Conservation (phyloP, 768 basidiomycete species). For the Phaffia australis region DNA sequence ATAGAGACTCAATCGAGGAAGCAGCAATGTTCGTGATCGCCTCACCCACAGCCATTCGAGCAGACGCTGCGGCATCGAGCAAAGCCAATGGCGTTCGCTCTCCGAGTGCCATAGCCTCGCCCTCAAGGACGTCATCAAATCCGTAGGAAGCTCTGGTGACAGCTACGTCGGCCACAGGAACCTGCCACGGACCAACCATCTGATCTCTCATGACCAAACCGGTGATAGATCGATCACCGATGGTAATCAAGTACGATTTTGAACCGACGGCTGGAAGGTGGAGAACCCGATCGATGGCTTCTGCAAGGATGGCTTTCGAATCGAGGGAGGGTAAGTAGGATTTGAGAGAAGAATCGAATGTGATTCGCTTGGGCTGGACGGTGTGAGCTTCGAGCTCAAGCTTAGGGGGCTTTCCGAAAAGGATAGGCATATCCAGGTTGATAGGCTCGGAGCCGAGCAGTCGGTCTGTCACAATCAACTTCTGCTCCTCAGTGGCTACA, state of each 20-base stretch:
- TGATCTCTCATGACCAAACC: slow-evolving; percentile 93
- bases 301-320: slow-evolving; percentile 44
- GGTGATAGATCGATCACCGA: slow-evolving; percentile 87
- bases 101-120: slow-evolving; percentile 98
- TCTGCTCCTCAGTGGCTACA: slow-evolving; percentile 64
- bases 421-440: slow-evolving; percentile 78
- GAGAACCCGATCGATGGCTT: slow-evolving; percentile 70
- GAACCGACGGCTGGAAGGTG: slow-evolving; percentile 85
- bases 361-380: slow-evolving; percentile 39
- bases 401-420: slow-evolving; percentile 92
- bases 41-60: slow-evolving; percentile 91
- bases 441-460: slow-evolving; percentile 70
- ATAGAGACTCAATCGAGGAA: slow-evolving; percentile 57
- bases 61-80: slow-evolving; percentile 75
- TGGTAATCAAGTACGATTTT: slow-evolving; percentile 96
- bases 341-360: slow-evolving; percentile 63
- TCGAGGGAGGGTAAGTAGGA: slow-evolving; percentile 48
- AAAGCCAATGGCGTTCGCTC: slow-evolving; percentile 90
- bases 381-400: slow-evolving; percentile 66
- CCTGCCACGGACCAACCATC: slow-evolving; percentile 99
- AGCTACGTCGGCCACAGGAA: slow-evolving; percentile 93
- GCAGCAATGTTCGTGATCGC: slow-evolving; percentile 84
- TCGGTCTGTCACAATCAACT: slow-evolving; percentile 79
- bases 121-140: slow-evolving; percentile 58
- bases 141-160: slow-evolving; percentile 92